Base-by-base conservation (phyloP, 1,139 yeast genomes). In the Diutina rugosa region DNA sequence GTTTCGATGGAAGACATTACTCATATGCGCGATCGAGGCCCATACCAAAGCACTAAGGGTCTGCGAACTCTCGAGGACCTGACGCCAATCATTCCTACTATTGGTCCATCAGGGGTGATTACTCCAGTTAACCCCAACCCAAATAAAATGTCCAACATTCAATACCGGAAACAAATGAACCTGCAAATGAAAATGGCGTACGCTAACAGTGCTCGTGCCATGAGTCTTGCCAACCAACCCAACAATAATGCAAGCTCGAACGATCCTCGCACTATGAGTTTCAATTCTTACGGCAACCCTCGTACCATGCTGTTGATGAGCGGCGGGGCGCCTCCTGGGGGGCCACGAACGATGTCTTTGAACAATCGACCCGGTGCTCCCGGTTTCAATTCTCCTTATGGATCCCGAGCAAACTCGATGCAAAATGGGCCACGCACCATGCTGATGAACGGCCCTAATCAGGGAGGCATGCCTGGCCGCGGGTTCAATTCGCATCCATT, bases 71-170 rank as follows among this genome's bases (percentile, higher is more conserved):
- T 49, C 2, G 53, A 49, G 57, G 90, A 84, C 62, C 78, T 90
- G 0, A 78, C 89, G 0, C 91, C 93, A 4, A 81, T 85, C 60
- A 86, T 87, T 51, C 95, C 95, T 9, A 84, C 89, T 0, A 57
- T 86, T 12, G 74, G 77, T 0, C 58, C 63, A 10, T 60, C 62
- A 7, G 62, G 63, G 4, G 30, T 12, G 29, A 7, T 8, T 16
- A 18, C 30, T 5, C 41, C 41, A 35, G 41, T 35, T 5, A 10
- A 12, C n/a, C 46, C 56, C 29, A 63, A 61, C 16, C 64, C 64
- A 41, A 61, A 63, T 12, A 64, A 68, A 47, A 65, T 67, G 48
- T 76, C 71, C 60, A 84, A 80, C 62, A 72, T 80, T 9, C 84
- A 83, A 59, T 86, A 87, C 64, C 72, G 95, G 61, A 86, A 85